Percentiles rank a stretch among this genome's conserved stretches.
Conservation (phyloP, 2,329 filamentous ascomycete genomes). For the Aspergillus sp. region DNA sequence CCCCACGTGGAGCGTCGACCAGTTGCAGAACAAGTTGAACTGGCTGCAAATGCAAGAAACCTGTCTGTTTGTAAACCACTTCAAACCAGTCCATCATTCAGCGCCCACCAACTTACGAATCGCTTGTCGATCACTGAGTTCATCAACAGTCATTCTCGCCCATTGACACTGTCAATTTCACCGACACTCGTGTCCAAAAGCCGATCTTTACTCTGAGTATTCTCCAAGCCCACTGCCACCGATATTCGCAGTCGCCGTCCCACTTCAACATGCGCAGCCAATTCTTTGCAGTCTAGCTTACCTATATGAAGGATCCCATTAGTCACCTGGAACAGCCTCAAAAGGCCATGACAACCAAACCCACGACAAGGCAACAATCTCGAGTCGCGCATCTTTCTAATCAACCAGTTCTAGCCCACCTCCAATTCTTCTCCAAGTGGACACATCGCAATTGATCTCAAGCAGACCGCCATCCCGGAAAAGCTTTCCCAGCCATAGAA, state of each 20-base stretch:
- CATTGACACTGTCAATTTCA: not conserved
- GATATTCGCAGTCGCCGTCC: not conserved
- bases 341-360: not conserved
- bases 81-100: not conserved
- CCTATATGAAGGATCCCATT: not conserved
- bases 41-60: not conserved
- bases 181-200: not conserved
- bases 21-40: not conserved
- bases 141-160: not conserved
- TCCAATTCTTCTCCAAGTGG: not conserved
- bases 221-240: not conserved
- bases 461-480: not conserved
- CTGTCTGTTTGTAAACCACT: not conserved
- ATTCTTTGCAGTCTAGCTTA: not conserved
- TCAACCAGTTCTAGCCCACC: constrained; percentile 1
- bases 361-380: not conserved
- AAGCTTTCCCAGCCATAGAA: constrained; percentile 8
- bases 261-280: not conserved
- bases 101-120: not conserved
- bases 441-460: not conserved
- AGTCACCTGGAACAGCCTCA: not conserved
- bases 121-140: not conserved
- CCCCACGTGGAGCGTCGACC: not conserved
- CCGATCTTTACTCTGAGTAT: not conserved
- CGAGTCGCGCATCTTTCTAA: constrained; percentile 4